These are phyloP conservation scores for Saccharum hybrid DNA, from an alignment of 202 grass and related monocot genomes.

Conservation along the genomic window DNA sequence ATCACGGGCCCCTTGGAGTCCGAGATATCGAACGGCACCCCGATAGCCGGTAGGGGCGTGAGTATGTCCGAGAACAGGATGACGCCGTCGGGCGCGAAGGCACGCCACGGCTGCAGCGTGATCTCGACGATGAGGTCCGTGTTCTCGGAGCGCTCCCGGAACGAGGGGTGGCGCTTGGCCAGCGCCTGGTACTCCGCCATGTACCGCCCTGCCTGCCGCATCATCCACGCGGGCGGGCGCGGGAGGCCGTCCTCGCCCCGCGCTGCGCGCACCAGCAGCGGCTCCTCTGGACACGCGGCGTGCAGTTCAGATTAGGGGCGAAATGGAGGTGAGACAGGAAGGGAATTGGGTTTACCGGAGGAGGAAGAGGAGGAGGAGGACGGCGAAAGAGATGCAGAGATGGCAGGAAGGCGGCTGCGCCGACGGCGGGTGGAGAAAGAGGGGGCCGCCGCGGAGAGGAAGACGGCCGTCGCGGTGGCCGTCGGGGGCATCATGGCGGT, in stretches of 20 bases:
- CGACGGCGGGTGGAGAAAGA: not conserved
- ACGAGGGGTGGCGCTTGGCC: slow-evolving; percentile 86
- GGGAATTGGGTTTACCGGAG: slow-evolving; percentile 40
- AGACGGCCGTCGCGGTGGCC: slow-evolving; percentile 31
- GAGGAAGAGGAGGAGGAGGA: slow-evolving; percentile 18
- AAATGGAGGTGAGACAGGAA: slow-evolving; percentile 14
- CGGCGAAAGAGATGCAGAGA: slow-evolving; percentile 43
- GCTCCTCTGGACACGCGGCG: slow-evolving; percentile 54
- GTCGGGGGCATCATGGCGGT: slow-evolving; percentile 33
- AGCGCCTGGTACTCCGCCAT: slow-evolving; percentile 91
- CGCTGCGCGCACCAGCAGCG: slow-evolving; percentile 79
- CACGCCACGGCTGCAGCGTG: slow-evolving; percentile 85
- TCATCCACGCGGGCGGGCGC: slow-evolving; percentile 98
- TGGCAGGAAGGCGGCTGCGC: slow-evolving; percentile 24
- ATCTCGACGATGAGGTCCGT: slow-evolving; percentile 94
- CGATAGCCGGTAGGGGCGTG: slow-evolving; percentile 86
- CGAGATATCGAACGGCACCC: slow-evolving; percentile 93
- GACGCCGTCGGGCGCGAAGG: slow-evolving; percentile 88
- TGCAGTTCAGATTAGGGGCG: slow-evolving; percentile 40
- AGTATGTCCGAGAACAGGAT: slow-evolving; percentile 98
- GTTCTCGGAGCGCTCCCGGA: slow-evolving; percentile 89
- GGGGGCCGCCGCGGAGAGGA: slow-evolving; percentile 37
- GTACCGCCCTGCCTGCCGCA: slow-evolving; percentile 98
- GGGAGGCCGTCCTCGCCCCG: slow-evolving; percentile 63
- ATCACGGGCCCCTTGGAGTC: slow-evolving; percentile 90